Evolutionary conservation across 179 eudicot genomes (phyloP).

Genomic region (Vitellaria paradoxa): DNA sequence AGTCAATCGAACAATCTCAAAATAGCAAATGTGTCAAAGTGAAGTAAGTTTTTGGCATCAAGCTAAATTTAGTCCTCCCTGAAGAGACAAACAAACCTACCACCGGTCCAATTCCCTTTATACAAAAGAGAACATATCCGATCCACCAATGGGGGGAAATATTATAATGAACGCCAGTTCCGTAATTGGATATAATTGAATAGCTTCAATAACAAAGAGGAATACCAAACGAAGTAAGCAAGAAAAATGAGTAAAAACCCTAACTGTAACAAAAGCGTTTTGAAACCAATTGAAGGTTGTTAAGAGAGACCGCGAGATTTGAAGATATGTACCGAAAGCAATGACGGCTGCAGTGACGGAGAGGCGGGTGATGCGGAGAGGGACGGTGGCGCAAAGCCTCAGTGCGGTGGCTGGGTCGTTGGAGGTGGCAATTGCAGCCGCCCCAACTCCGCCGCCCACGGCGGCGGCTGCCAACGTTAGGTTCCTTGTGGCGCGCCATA

Average conservation of each 20-base stretch:
- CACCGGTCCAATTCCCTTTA: not conserved
- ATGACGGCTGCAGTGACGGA: constrained; percentile 74
- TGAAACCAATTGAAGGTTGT: not conserved
- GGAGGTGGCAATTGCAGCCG: constrained; percentile 57
- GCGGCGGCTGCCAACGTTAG: constrained; percentile 48
- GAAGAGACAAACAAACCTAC: not conserved
- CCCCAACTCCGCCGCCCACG: constrained; percentile 58
- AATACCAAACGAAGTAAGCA: not conserved
- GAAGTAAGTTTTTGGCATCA: too few species aligned
- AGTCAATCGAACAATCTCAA: not conserved
- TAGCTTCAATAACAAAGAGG: too few species aligned
- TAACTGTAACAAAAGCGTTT: constrained; percentile 8
- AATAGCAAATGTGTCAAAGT: not conserved
- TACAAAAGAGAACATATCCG: not conserved
- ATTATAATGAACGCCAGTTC: too few species aligned
- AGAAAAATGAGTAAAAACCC: constrained; percentile 11
- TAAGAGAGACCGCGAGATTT: not conserved
- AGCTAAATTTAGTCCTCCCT: too few species aligned
- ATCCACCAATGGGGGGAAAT: not conserved
- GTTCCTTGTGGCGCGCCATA: constrained; percentile 56
- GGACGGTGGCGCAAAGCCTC: constrained; percentile 71
- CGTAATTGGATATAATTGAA: too few species aligned
- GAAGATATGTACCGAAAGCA: constrained; percentile 52
- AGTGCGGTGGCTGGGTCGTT: constrained; percentile 73
- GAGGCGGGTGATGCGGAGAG: constrained; percentile 72